Percentiles rank a stretch among this genome's conserved stretches.
phyloP scores from a whole-genome alignment of 805 yeast species.

The Spathaspora gorwiae region DNA sequence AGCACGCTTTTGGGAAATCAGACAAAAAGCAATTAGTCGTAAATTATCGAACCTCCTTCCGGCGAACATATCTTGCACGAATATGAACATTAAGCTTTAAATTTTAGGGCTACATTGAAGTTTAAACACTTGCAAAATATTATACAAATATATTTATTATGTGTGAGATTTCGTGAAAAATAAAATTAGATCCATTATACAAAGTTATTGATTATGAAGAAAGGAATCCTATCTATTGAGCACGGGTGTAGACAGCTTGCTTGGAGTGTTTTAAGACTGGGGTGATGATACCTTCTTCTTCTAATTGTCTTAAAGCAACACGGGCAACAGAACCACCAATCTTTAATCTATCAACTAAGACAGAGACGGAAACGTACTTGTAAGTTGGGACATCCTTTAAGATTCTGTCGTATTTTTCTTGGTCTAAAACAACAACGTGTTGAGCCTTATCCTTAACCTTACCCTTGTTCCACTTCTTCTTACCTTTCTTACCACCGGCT shows the following conservation, averaged over 20 bases:
- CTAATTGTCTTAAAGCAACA: conserved; percentile 94
- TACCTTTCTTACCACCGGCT: conserved; percentile 99
- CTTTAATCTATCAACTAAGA: conserved; percentile 98
- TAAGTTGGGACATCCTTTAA: conserved; percentile 98
- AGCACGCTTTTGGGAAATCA: neutral
- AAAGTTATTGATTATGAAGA: neutral
- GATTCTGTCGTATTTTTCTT: conserved; percentile 98
- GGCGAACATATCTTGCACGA: too few species aligned
- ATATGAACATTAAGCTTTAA: too few species aligned
- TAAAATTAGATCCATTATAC: neutral
- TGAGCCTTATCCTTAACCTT: conserved; percentile 99
- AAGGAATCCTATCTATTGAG: conserved; percentile 31
- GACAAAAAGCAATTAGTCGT: too few species aligned
- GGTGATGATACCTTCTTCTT: conserved; percentile 89
- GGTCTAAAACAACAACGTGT: conserved; percentile 95
- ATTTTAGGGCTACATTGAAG: too few species aligned
- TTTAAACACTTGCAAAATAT: neutral
- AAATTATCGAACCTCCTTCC: too few species aligned
- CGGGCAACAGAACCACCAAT: conserved; percentile 99
- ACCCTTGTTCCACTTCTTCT: conserved; percentile 99
- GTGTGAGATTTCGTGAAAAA: conserved; percentile 2
- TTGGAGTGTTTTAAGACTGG: conserved; percentile 92
- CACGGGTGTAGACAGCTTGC: conserved; percentile 93
- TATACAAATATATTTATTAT: conserved; percentile 4
- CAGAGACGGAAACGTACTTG: conserved; percentile 97